Percentiles rank a stretch among this genome's conserved stretches.
Evolutionary conservation across 2,329 filamentous ascomycete species (phyloP).

Genomic region (Nectriaceae sp.): DNA sequence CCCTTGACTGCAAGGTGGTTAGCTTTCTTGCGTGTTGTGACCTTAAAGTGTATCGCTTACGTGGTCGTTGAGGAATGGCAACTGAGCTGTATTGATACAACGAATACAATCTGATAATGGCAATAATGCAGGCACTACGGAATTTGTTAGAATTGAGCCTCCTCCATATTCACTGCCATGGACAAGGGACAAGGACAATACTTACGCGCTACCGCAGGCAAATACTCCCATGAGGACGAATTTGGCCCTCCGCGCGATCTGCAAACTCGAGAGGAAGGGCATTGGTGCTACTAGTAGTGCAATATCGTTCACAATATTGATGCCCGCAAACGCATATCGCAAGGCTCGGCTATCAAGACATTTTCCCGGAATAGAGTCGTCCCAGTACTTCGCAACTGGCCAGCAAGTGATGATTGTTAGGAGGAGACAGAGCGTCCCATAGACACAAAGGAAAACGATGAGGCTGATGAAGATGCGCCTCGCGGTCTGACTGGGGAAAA

Average conservation of each 20-base stretch:
- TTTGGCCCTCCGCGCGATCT: conserved; percentile 41
- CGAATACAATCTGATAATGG: conserved; percentile 25
- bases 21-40: neutral
- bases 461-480: conserved; percentile 23
- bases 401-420: conserved; percentile 27
- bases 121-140: conserved; percentile 20
- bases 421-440: conserved; percentile 21
- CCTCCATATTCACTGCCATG: neutral
- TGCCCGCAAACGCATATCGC: conserved; percentile 31
- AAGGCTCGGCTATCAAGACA: conserved; percentile 25
- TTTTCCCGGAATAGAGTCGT: conserved; percentile 20
- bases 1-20: conserved; percentile 11
- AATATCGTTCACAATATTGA: conserved; percentile 36
- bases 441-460: conserved; percentile 22
- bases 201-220: conserved; percentile 40
- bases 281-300: conserved; percentile 30
- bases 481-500: conserved; percentile 23
- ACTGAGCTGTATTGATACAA: conserved; percentile 18
- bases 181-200: neutral
- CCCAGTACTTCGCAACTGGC: conserved; percentile 31
- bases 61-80: conserved; percentile 7
- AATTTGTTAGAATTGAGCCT: conserved; percentile 3
- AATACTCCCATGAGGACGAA: conserved; percentile 42
- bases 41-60: neutral
- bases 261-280: conserved; percentile 36